Evolutionary conservation across 192 early-diverging fungal species (phyloP), one percentile per base, ranked within the genome.

Genomic region (Rhizoclosmatium globosum): DNA sequence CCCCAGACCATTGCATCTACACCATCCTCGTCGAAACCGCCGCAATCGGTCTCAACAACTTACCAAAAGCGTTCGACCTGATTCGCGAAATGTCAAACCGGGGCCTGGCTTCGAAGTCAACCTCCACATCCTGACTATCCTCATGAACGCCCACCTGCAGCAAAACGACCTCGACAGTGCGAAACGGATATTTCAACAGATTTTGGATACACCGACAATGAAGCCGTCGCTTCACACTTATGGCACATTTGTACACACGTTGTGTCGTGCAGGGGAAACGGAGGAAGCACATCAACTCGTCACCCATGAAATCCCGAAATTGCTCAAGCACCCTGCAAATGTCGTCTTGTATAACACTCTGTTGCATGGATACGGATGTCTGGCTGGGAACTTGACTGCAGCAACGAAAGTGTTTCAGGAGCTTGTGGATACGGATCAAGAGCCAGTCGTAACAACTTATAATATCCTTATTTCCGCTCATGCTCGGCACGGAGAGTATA

Each of bases 301-400:
- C 4, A 11, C 31, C 4, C 38, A 59, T n/a, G 72, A 74, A 42
- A 74, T 74, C 42, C 72, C 72, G 7, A 56, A 59, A 6, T 21
- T 74, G 3, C n/a, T 74, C 19, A 13, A 6, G 4, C n/a, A 38
- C 38, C 38, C 23, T 2, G 58, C 42, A 1, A 74, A 74, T 44
- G 38, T 46, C 61, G 72, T 74, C n/a, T 46, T 74, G 42, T 74
- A 74, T 56, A 59, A 74, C 72, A 74, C 57, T 4, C 72, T 74
- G 2, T n/a, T 74, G 3, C 72, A 74, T n/a, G 72, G 72, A 17
- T 74, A 64, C n/a, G 69, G 38, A 6, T 31, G 68, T 39, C 15
- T 62, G 17, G 62, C 59, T 13, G 72, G 72, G 58, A 59, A 74
- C 44, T 39, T 74, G 41, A n/a, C 19, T 19, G 41, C 72, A 11